These are phyloP conservation scores for Pleurozium schreberi DNA, from an alignment of 225 moss, liverwort and hornwort species.

Conservation along the genomic window DNA sequence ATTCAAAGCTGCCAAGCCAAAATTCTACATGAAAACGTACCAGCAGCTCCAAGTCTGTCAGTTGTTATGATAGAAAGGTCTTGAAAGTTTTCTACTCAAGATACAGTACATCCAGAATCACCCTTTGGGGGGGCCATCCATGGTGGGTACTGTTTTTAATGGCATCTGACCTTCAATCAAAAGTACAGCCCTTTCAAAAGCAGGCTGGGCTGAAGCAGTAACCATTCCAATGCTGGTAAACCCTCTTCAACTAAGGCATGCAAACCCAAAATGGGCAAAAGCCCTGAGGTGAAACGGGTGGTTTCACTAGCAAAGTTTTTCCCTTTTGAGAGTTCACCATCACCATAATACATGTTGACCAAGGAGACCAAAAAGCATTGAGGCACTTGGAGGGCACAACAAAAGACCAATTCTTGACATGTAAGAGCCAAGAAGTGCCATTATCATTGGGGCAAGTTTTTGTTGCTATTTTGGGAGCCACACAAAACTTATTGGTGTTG, in stretches of 20 bases:
- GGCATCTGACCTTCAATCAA: neutral
- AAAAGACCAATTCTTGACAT: no score
- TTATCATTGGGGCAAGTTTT: rapidly evolving
- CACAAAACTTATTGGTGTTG: no score
- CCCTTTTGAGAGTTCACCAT: no score
- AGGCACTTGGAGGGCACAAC: no score
- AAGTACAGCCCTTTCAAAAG: neutral
- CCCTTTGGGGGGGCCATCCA: neutral
- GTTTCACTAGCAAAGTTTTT: no score
- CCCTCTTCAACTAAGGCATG: neutral
- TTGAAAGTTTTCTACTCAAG: neutral
- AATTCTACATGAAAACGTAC: neutral
- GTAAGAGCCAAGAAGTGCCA: no score
- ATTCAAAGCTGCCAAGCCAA: neutral
- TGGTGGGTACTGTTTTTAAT: neutral
- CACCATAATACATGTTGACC: no score
- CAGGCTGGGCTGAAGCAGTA: neutral
- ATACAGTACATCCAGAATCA: neutral
- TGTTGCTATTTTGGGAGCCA: no score
- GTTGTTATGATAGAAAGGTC: neutral
- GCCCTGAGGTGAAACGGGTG: no score
- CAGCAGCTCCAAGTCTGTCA: neutral
- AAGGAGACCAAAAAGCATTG: no score
- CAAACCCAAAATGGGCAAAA: neutral
- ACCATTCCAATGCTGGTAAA: neutral